These are phyloP conservation scores for Saccharomyces hybrid DNA, from an alignment of 1,139 yeast genomes.

Conservation along the genomic window DNA sequence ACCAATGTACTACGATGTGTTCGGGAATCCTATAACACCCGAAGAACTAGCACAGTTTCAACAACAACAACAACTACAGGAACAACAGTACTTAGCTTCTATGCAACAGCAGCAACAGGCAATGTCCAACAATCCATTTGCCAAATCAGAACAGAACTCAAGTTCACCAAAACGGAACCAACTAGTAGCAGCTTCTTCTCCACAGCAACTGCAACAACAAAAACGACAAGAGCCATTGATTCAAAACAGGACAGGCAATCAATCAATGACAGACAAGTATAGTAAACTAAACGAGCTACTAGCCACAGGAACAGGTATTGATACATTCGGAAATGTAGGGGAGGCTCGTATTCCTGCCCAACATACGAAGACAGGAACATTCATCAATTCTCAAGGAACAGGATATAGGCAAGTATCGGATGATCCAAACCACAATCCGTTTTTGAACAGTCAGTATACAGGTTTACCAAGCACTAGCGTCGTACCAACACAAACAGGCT, in stretches of 20 bases:
- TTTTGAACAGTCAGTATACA: conserved; percentile 64
- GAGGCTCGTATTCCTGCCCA: conserved; percentile 87
- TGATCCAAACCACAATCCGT: conserved; percentile 53
- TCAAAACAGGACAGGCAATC: conserved; percentile 42
- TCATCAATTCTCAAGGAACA: conserved; percentile 82
- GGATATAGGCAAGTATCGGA: conserved; percentile 55
- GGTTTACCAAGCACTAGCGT: conserved; percentile 58
- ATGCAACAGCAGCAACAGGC: conserved; percentile 25
- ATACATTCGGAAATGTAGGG: conserved; percentile 94
- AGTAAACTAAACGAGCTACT: conserved; percentile 71
- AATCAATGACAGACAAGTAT: conserved; percentile 45
- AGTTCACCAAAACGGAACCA: conserved; percentile 31
- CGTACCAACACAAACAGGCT: conserved; percentile 75
- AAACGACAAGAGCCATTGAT: conserved; percentile 33
- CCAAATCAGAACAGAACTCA: conserved; percentile 9
- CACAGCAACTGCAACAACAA: conserved; percentile 17
- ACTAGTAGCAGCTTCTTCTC: conserved; percentile 13
- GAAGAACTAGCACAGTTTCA: conserved; percentile 16
- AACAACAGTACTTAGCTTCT: conserved; percentile 31
- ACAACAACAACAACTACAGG: conserved; percentile 24
- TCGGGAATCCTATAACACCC: conserved; percentile 5
- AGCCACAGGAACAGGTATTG: conserved; percentile 86
- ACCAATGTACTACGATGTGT: conserved; percentile 7
- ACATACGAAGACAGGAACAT: conserved; percentile 73
- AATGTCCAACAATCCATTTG: conserved; percentile 4